These are phyloP conservation scores for Rhododendron molle DNA, from an alignment of 148 eudicot genomes.

Conservation along the genomic window DNA sequence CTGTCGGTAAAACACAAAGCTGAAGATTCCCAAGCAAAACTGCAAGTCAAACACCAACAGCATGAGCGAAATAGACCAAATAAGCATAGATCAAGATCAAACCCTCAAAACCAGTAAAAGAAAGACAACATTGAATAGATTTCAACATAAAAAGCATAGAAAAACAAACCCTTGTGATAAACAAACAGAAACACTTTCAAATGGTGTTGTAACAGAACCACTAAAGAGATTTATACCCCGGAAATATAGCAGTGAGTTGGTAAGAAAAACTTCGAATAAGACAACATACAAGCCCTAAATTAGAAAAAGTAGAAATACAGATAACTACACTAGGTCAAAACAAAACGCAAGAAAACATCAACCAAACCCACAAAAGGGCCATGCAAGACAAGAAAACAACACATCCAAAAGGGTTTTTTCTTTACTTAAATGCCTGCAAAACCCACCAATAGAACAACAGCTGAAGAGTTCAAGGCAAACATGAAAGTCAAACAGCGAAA, in stretches of 20 bases:
- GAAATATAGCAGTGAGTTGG: neutral
- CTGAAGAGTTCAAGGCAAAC: neutral
- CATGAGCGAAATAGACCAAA: neutral
- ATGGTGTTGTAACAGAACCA: too few relatives aligned
- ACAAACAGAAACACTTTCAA: neutral
- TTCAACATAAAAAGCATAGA: neutral
- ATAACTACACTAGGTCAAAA: too few relatives aligned
- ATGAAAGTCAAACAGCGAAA: neutral
- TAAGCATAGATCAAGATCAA: neutral
- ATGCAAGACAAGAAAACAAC: neutral
- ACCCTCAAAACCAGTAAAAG: neutral
- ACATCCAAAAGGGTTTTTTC: neutral
- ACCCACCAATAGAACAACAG: neutral
- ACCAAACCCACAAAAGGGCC: neutral
- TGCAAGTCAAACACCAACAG: neutral
- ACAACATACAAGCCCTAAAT: neutral
- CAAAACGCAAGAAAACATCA: neutral
- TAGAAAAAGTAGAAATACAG: too few relatives aligned
- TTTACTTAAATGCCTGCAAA: neutral
- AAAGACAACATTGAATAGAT: neutral
- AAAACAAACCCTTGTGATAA: neutral
- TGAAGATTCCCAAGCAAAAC: neutral
- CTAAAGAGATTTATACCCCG: neutral
- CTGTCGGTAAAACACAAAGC: neutral
- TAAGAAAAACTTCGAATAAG: neutral